Evolutionary conservation across 768 basidiomycete genomes (phyloP).

Genomic region (Russula brevipes): DNA sequence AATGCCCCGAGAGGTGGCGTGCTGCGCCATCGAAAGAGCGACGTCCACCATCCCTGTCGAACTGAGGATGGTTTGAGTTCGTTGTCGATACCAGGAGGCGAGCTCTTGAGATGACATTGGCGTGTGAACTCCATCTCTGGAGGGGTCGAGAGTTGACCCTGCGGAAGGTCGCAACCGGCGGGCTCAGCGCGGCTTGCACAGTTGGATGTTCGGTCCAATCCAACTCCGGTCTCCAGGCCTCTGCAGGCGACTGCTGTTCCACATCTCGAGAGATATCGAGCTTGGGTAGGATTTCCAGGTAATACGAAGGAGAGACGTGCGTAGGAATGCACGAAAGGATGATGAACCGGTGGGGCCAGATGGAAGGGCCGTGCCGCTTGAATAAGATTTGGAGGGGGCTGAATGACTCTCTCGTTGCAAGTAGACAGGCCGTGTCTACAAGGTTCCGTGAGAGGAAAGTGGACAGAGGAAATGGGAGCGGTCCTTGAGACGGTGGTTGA

Average conservation of each 20-base stretch:
- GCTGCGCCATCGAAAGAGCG: constrained; percentile 75
- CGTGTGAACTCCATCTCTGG: constrained; percentile 19
- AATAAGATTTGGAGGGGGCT: constrained; percentile 54
- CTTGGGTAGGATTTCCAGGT: constrained; percentile 56
- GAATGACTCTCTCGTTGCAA: constrained; percentile 62
- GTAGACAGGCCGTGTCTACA: constrained; percentile 50
- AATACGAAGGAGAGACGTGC: constrained; percentile 60
- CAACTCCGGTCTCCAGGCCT: constrained; percentile 45
- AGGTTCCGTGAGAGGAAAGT: constrained; percentile 60
- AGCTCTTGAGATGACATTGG: constrained; percentile 50
- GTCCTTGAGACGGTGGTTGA: constrained; percentile 26
- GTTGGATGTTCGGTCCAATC: constrained; percentile 57
- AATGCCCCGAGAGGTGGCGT: constrained; percentile 78
- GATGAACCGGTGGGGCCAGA: constrained; percentile 66
- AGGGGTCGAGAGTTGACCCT: neutral
- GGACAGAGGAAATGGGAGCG: constrained; percentile 49
- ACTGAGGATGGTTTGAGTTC: constrained; percentile 56
- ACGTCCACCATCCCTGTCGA: constrained; percentile 71
- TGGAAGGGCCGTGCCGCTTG: constrained; percentile 45
- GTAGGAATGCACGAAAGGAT: constrained; percentile 74
- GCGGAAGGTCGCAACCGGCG: constrained; percentile 24
- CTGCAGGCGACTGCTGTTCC: constrained; percentile 36
- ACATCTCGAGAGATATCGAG: constrained; percentile 45
- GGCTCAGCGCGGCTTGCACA: constrained; percentile 41
- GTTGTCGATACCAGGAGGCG: constrained; percentile 66